Evolutionary conservation across 1,284 basidiomycete genomes (phyloP), one percentile per base, ranked within the genome.

Genomic region (Puccinia coronata): DNA sequence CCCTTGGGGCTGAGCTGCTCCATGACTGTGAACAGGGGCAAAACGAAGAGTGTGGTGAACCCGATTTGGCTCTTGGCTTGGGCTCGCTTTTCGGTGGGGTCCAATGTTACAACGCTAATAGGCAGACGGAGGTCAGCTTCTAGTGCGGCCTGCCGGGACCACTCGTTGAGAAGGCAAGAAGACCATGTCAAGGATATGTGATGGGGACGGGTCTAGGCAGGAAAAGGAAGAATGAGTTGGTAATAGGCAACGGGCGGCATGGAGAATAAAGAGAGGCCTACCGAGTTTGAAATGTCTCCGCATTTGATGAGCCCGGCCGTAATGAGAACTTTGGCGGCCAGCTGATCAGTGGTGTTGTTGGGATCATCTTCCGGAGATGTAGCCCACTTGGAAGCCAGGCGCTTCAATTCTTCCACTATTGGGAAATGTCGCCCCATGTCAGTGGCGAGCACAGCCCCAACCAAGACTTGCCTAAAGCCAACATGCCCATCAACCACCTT

Each of bases 231-330:
- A 67, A 49, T 59, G 77, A 63, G 36, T 16, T 82, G 71, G 14
- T 89, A 92, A 31, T 25, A 59, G 14, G 41, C 20, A 25, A 23
- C 43, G 20, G 41, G 28, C n/a, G 67, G n/a, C 2, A 9, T 34
- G 43, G 9, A 11, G 55, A 25, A 14, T 57, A 16, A 25, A 16
- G 41, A 16, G 6, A 25, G 18, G 82, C 84, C 65, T 28, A 96
- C 94, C 16, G 95, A 95, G 86, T 98, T 98, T 85, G 93, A 95
- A 85, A 98, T 98, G 87, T 98, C 95, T 16, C 94, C 94, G 85
- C 95, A 96, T 87, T 98, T 98, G 87, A 98, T 92, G 73, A 98
- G 88, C 4, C 92, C 92, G 84, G 97, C 93, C 85, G 93, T 95
- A n/a, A 95, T 86, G 80, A 96, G 87, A 34, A 93, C 88, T 82